phyloP scores from a whole-genome alignment of 2,329 filamentous ascomycete species.

The Dactylellina cionopaga region DNA sequence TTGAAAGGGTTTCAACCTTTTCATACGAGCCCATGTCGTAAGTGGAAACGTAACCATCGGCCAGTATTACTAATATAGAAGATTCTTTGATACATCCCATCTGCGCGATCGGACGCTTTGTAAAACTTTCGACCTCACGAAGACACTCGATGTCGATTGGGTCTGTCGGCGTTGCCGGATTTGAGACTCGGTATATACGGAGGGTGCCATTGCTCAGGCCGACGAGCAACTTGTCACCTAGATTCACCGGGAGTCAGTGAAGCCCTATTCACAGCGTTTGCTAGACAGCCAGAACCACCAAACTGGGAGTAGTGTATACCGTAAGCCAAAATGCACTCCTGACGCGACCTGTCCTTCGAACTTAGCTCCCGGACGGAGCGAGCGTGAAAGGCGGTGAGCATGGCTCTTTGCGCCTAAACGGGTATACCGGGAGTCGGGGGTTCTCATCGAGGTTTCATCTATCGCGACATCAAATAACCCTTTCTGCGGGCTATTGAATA shows the following conservation, averaged over 20 bases:
- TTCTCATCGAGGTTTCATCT: slow-evolving; percentile 41
- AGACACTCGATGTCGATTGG: slow-evolving; percentile 76
- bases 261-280: neutral
- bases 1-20: slow-evolving; percentile 79
- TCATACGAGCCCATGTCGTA: slow-evolving; percentile 88
- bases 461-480: slow-evolving; percentile 37
- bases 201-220: slow-evolving; percentile 89
- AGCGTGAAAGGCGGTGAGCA: slow-evolving; percentile 98
- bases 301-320: slow-evolving; percentile 65
- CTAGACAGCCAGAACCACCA: neutral
- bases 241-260: slow-evolving; percentile 47
- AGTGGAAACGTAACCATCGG: slow-evolving; percentile 87
- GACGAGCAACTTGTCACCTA: slow-evolving; percentile 88
- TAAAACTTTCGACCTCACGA: slow-evolving; percentile 94
- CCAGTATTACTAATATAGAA: slow-evolving; percentile 87
- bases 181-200: slow-evolving; percentile 75
- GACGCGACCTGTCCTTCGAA: slow-evolving; percentile 93
- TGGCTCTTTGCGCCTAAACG: slow-evolving; percentile 63
- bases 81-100: slow-evolving; percentile 95
- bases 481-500: slow-evolving; percentile 9
- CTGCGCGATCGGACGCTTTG: slow-evolving; percentile 87
- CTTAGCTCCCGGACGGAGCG: slow-evolving; percentile 96
- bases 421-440: slow-evolving; percentile 56
- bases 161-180: slow-evolving; percentile 57
- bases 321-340: slow-evolving; percentile 93